A percentile compares a stretch with the other conserved stretches of the same genome.
Conservation (phyloP, 2,329 filamentous ascomycete genomes). For the Neofusicoccum ribis region DNA sequence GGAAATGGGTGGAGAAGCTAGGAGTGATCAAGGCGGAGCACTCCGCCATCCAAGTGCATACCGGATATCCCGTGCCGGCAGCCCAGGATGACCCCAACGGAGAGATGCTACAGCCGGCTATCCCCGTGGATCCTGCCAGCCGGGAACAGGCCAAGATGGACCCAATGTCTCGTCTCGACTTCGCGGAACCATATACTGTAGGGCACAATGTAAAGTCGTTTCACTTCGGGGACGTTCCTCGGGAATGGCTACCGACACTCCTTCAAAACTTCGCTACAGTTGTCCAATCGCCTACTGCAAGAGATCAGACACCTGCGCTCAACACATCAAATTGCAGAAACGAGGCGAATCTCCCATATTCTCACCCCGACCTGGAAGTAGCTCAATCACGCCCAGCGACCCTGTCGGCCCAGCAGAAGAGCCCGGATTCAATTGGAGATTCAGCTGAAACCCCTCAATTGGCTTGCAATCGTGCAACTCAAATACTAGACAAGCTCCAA, state of each 20-base stretch:
- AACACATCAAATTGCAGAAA: too few species aligned
- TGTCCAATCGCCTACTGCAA: not conserved
- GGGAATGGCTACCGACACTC: too few species aligned
- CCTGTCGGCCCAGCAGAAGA: too few species aligned
- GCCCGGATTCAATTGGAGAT: too few species aligned
- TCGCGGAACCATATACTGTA: constrained; percentile 28
- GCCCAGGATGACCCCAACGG: not conserved
- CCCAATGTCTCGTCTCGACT: constrained; percentile 27
- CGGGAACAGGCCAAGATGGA: constrained; percentile 24
- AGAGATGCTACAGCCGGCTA: constrained; percentile 22
- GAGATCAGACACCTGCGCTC: too few species aligned
- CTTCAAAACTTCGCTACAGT: not conserved
- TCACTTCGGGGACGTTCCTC: constrained; percentile 27
- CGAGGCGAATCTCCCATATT: accelerated
- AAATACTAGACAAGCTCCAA: too few species aligned
- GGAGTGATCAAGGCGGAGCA: constrained; percentile 11
- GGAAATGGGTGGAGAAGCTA: not conserved
- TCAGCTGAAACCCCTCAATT: too few species aligned
- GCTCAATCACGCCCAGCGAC: too few species aligned
- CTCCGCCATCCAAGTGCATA: not conserved
- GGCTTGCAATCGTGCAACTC: too few species aligned
- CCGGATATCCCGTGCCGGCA: not conserved
- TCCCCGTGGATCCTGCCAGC: constrained; percentile 21
- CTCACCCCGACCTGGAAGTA: too few species aligned
- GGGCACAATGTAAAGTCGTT: constrained; percentile 34